phyloP scores from a whole-genome alignment of 1,284 basidiomycete species.

The Irpex lacteus region DNA sequence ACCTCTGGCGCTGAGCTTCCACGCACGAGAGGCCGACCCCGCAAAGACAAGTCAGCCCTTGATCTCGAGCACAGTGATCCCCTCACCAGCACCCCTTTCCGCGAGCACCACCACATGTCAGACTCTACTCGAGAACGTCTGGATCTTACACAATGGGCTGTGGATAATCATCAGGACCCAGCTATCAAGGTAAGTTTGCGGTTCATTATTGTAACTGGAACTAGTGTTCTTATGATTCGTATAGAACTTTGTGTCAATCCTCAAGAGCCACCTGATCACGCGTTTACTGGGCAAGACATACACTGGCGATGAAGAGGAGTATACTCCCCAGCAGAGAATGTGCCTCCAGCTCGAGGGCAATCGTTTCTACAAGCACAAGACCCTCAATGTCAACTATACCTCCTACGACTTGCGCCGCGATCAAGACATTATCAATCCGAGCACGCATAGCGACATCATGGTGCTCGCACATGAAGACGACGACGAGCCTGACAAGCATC shows the following conservation, averaged over 20 bases:
- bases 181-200: conserved; percentile 20
- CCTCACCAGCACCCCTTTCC: conserved; percentile 5
- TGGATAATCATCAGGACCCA: conserved; percentile 17
- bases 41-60: background rate
- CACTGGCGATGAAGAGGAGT: conserved; percentile 5
- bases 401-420: conserved; percentile 31
- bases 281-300: conserved; percentile 8
- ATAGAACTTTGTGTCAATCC: conserved; percentile 23
- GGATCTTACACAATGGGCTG: conserved; percentile 18
- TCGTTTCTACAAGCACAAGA: conserved; percentile 24
- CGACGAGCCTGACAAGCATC: conserved; percentile 10
- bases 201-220: background rate
- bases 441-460: conserved; percentile 27
- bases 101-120: conserved; percentile 18
- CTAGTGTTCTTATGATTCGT: background rate
- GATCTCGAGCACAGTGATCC: conserved; percentile 3
- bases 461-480: conserved; percentile 17
- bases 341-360: conserved; percentile 20
- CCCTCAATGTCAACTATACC: conserved; percentile 28
- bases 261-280: conserved; percentile 22
- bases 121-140: conserved; percentile 13
- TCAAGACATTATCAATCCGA: conserved; percentile 35
- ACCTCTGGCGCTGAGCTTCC: background rate
- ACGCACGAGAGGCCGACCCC: background rate
- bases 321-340: background rate